Evolutionary conservation across 257 asterid species (phyloP).

Genomic region (Nicotiana noctiflora): DNA sequence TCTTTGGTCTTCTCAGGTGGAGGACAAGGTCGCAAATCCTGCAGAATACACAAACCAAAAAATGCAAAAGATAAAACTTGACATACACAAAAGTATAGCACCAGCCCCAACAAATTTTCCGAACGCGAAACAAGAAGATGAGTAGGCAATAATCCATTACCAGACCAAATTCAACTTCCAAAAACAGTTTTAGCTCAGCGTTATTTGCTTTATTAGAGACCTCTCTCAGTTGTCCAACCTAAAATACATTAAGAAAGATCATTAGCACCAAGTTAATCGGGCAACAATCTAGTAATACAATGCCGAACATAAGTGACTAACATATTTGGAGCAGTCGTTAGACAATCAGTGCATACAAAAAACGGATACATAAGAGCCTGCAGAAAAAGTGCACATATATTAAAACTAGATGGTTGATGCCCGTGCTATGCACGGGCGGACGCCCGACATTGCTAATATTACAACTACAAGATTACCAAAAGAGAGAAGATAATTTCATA

Average conservation of each 20-base stretch:
- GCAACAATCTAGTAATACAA: not conserved
- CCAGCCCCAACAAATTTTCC: not conserved
- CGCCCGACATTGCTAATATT: too few relatives aligned
- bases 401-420: too few relatives aligned
- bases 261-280: constrained; percentile 7
- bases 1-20: constrained; percentile 62
- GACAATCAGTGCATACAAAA: not conserved
- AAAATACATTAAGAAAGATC: constrained; percentile 10
- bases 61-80: constrained; percentile 2
- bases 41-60: constrained; percentile 2
- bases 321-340: not conserved
- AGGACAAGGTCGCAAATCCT: constrained; percentile 60
- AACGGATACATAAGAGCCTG: too few relatives aligned
- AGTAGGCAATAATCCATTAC: constrained; percentile 28
- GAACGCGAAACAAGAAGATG: constrained; percentile 9
- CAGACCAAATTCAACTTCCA: constrained; percentile 65
- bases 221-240: constrained; percentile 82
- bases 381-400: too few relatives aligned
- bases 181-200: constrained; percentile 62
- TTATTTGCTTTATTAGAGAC: constrained; percentile 61
- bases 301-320: not conserved
- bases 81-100: not conserved
- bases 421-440: too few relatives aligned
- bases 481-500: too few relatives aligned
- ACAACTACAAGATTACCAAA: too few relatives aligned